phyloP scores from a whole-genome alignment of 352 stramenopile genomes.

The Pythium coloratum region DNA sequence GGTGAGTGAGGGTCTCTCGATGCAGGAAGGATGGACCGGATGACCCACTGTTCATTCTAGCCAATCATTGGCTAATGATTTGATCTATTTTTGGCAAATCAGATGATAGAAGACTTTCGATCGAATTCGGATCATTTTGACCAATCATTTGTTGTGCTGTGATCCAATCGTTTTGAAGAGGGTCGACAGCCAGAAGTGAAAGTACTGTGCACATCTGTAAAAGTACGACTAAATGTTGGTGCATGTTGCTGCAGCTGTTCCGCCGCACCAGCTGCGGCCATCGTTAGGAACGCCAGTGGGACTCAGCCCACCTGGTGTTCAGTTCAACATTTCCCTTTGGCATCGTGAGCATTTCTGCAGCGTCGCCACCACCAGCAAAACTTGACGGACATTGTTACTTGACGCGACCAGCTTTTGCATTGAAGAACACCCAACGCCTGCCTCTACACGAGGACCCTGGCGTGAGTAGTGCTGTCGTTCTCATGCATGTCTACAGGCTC shows the following conservation, averaged over 20 bases:
- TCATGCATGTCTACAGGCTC: neutral
- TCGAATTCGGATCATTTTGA: conserved; percentile 3
- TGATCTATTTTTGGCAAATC: conserved; percentile 1
- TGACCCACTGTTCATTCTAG: neutral
- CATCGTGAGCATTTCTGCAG: neutral
- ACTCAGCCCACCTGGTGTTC: conserved; percentile 21
- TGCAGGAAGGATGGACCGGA: neutral
- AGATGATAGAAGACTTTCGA: neutral
- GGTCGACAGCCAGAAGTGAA: neutral
- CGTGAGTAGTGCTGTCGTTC: neutral
- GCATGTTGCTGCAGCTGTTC: conserved; percentile 23
- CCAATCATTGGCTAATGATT: neutral
- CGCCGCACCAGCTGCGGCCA: conserved; percentile 14
- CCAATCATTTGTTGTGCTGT: neutral
- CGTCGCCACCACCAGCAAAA: neutral
- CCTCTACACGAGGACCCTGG: no score
- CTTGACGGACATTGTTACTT: neutral
- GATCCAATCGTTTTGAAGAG: neutral
- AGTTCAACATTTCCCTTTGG: conserved; percentile 17
- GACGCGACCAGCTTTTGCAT: neutral
- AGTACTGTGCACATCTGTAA: neutral
- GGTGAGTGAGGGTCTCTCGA: conserved; percentile 31
- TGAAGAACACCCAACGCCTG: no score
- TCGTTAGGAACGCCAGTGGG: neutral
- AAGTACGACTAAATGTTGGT: conserved; percentile 24